Percentiles rank a stretch among this genome's conserved stretches.
phyloP scores from a whole-genome alignment of 495 filamentous ascomycete species.

The Hypoxylon fuscum region DNA sequence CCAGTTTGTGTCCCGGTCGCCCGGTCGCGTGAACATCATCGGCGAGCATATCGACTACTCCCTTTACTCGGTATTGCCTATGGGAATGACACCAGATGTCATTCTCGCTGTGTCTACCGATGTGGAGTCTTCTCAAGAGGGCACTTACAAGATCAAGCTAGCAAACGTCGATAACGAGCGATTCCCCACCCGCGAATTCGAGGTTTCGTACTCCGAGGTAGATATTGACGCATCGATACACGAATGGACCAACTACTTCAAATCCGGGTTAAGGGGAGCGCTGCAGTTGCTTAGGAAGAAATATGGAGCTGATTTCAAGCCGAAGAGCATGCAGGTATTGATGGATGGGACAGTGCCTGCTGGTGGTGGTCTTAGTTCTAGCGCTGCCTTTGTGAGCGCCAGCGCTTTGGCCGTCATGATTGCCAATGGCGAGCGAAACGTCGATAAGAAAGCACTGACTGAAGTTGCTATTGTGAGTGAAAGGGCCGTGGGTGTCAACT shows the following conservation, averaged over 20 bases:
- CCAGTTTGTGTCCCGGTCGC: constrained; percentile 87
- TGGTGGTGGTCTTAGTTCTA: constrained; percentile 91
- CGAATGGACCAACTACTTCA: constrained; percentile 99
- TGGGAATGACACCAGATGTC: constrained; percentile 91
- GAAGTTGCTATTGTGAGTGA: constrained; percentile 95
- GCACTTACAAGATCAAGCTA: constrained; percentile 62
- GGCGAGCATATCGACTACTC: constrained; percentile 99
- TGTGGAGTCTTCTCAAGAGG: constrained; percentile 47
- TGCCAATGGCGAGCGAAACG: constrained; percentile 79
- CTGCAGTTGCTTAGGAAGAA: constrained; percentile 79
- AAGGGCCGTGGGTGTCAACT: constrained; percentile 93
- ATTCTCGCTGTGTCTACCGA: constrained; percentile 82
- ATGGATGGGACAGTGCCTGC: constrained; percentile 92
- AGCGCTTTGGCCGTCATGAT: constrained; percentile 88
- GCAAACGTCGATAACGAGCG: constrained; percentile 80
- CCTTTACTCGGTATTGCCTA: constrained; percentile 93
- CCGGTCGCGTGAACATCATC: constrained; percentile 96
- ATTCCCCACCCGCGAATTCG: constrained; percentile 80
- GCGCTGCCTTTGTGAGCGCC: constrained; percentile 92
- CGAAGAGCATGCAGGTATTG: constrained; percentile 84
- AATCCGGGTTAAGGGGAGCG: constrained; percentile 84
- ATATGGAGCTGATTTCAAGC: constrained; percentile 64
- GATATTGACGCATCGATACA: constrained; percentile 84
- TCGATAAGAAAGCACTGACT: constrained; percentile 88
- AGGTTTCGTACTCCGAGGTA: constrained; percentile 73